Evolutionary conservation across 2,329 filamentous ascomycete genomes (phyloP).

Genomic region (Madurella fahalii): DNA sequence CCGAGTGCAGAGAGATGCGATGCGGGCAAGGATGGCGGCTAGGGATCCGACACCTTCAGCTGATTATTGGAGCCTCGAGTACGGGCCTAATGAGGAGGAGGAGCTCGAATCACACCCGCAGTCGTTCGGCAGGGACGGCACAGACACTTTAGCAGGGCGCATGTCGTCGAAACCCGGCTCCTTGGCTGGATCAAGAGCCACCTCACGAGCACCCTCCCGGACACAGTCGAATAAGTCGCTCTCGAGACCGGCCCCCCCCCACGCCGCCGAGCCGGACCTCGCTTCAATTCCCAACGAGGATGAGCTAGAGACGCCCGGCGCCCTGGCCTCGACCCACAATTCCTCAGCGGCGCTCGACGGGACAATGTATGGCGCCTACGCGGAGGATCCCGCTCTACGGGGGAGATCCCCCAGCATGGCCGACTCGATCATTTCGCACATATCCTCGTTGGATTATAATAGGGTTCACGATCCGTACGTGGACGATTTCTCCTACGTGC

Average conservation of each 20-base stretch:
- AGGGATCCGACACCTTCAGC: conserved; percentile 49
- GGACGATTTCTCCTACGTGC: conserved; percentile 89
- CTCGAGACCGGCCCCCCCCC: conserved; percentile 31
- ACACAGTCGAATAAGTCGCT: conserved; percentile 45
- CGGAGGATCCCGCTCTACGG: conserved; percentile 53
- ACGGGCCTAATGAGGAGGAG: conserved; percentile 59
- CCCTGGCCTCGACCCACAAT: conserved; percentile 48
- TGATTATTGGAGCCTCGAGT: conserved; percentile 80
- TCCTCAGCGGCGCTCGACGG: conserved; percentile 64
- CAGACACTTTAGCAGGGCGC: conserved; percentile 36
- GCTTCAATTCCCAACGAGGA: conserved; percentile 40
- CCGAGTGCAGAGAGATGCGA: conserved; percentile 53
- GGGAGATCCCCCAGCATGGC: conserved; percentile 75
- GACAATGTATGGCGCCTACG: conserved; percentile 71
- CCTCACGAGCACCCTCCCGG: conserved; percentile 46
- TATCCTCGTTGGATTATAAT: conserved; percentile 61
- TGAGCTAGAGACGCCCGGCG: conserved; percentile 51
- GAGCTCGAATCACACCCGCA: conserved; percentile 41
- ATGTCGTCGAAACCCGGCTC: conserved; percentile 38
- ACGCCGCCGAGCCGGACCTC: conserved; percentile 34
- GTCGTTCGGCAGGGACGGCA: conserved; percentile 39
- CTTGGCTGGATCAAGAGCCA: conserved; percentile 36
- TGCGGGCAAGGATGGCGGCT: conserved; percentile 50
- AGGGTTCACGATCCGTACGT: conserved; percentile 63
- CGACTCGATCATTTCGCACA: conserved; percentile 69